Conservation (phyloP, 2,329 filamentous ascomycete genomes). For the Exophiala sp. region DNA sequence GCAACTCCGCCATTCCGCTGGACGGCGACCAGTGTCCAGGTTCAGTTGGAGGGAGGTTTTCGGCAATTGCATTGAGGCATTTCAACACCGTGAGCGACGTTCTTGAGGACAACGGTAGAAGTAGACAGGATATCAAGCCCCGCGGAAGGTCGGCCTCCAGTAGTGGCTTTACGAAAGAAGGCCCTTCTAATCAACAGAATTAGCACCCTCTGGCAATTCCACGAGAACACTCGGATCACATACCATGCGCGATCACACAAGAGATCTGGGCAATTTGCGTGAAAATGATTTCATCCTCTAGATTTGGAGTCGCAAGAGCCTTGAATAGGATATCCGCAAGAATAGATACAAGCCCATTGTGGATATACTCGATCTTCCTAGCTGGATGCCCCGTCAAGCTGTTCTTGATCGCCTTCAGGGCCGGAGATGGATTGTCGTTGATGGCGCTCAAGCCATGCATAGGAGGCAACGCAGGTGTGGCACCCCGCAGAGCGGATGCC, state of each 20-base stretch:
- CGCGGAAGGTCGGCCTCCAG: slow-evolving; percentile 62
- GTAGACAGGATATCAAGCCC: slow-evolving; percentile 66
- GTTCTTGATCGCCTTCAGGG: slow-evolving; percentile 73
- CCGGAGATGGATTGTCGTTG: slow-evolving; percentile 14
- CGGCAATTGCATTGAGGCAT: slow-evolving; percentile 64
- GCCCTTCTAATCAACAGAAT: slow-evolving; percentile 56
- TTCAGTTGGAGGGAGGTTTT: slow-evolving; percentile 55
- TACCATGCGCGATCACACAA: slow-evolving; percentile 78
- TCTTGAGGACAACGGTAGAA: slow-evolving; percentile 53
- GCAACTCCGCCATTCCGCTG: slow-evolving; percentile 52
- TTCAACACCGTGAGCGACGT: slow-evolving; percentile 69
- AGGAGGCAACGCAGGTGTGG: slow-evolving; percentile 14
- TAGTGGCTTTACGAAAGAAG: slow-evolving; percentile 69
- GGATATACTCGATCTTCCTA: slow-evolving; percentile 74
- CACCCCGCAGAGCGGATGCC: slow-evolving; percentile 9
- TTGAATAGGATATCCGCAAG: slow-evolving; percentile 43
- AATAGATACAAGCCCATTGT: slow-evolving; percentile 56
- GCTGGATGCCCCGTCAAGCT: slow-evolving; percentile 81
- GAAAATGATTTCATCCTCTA: slow-evolving; percentile 58
- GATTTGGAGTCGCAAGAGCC: slow-evolving; percentile 37
- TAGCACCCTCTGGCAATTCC: slow-evolving; percentile 29
- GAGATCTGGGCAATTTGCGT: slow-evolving; percentile 80
- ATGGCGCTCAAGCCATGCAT: neutral
- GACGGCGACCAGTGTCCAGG: slow-evolving; percentile 47
- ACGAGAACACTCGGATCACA: neutral